Percentiles rank a stretch among this genome's conserved stretches.
Conservation (phyloP, 2,329 filamentous ascomycete species). For the Dactylonectria estremocensis region DNA sequence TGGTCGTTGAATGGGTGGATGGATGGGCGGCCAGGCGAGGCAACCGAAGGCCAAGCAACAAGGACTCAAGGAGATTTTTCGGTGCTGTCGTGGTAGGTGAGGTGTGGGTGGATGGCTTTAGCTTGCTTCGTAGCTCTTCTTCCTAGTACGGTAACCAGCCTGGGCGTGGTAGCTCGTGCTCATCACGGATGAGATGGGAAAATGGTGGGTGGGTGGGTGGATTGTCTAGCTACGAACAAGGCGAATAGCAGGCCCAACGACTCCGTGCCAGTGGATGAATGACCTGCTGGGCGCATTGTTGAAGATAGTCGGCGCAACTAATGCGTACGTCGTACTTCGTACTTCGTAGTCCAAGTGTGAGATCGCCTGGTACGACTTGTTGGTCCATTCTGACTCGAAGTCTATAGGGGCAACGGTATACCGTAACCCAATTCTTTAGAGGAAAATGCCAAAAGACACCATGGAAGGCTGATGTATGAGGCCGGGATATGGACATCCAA, state of each 20-base stretch:
- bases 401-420: slow-evolving; percentile 1
- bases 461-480: too few species aligned
- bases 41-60: slow-evolving; percentile 16
- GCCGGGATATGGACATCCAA: background rate
- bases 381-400: slow-evolving; percentile 9
- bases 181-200: slow-evolving; percentile 8
- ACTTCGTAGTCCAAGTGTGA: background rate
- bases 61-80: slow-evolving; percentile 26
- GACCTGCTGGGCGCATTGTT: slow-evolving; percentile 21
- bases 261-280: slow-evolving; percentile 25
- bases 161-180: slow-evolving; percentile 1
- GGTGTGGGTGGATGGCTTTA: slow-evolving; percentile 8
- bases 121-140: background rate
- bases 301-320: slow-evolving; percentile 28
- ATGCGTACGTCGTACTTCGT: background rate
- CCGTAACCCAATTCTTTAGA: background rate
- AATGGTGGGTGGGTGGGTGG: slow-evolving; percentile 26
- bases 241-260: slow-evolving; percentile 19
- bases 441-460: background rate
- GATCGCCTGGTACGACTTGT: slow-evolving; percentile 15
- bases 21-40: slow-evolving; percentile 24
- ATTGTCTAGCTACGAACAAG: slow-evolving; percentile 15
- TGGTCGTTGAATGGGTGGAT: slow-evolving; percentile 11
- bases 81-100: slow-evolving; percentile 23
- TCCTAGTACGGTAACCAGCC: background rate